Evolutionary conservation across 2,329 filamentous ascomycete species (phyloP).

Genomic region (Aspergillus bombycis): DNA sequence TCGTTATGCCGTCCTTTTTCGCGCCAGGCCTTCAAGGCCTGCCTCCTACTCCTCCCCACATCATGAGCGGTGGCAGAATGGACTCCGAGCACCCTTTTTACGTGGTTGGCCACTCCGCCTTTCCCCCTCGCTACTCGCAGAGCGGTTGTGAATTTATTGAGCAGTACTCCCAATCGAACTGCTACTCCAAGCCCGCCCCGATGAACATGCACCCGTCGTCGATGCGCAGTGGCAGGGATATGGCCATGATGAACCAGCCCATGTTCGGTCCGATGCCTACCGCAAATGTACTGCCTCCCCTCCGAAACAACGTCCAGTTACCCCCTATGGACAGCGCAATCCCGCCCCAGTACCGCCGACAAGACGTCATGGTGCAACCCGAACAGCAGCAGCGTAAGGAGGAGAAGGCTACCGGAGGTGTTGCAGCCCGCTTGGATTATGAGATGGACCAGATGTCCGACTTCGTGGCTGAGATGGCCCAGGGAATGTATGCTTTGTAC

Average conservation of each 20-base stretch:
- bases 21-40: constrained; percentile 44
- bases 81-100: constrained; percentile 46
- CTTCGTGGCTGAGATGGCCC: constrained; percentile 88
- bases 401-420: constrained; percentile 75
- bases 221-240: constrained; percentile 38
- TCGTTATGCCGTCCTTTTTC: constrained; percentile 49
- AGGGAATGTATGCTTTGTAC: constrained; percentile 68
- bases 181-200: constrained; percentile 41
- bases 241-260: constrained; percentile 36
- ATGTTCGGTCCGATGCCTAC: constrained; percentile 40
- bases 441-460: constrained; percentile 96
- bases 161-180: constrained; percentile 48
- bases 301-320: constrained; percentile 43
- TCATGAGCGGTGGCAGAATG: constrained; percentile 40
- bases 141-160: constrained; percentile 50
- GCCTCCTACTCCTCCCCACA: constrained; percentile 47
- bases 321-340: constrained; percentile 47
- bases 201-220: constrained; percentile 38
- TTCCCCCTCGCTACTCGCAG: constrained; percentile 47
- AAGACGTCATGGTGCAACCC: constrained; percentile 40
- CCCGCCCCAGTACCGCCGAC: constrained; percentile 45
- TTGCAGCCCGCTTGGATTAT: constrained; percentile 92
- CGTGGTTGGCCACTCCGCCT: constrained; percentile 40
- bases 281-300: constrained; percentile 44
- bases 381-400: constrained; percentile 55